Conservation (phyloP, 345 rosid genomes). For the Lepidium didymum region DNA sequence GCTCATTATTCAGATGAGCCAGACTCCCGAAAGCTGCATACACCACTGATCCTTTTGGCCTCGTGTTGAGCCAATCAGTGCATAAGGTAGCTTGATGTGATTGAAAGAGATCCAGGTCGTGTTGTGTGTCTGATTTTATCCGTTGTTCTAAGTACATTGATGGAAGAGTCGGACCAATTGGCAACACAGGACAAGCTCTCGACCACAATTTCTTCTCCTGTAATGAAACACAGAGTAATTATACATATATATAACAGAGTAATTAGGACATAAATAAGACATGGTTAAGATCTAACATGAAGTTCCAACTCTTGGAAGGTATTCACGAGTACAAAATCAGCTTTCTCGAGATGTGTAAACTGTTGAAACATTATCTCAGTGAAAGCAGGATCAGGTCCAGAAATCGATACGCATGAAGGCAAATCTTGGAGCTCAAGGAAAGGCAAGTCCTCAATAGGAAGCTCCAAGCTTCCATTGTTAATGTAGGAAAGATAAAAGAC, state of each 20-base stretch:
- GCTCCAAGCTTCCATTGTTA: no score
- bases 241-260: no score
- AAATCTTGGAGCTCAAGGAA: no score
- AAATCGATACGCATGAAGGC: conserved; percentile 21
- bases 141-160: conserved; percentile 52
- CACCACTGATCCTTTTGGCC: conserved; percentile 46
- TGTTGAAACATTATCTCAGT: conserved; percentile 36
- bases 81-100: conserved; percentile 14
- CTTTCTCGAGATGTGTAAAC: conserved; percentile 35
- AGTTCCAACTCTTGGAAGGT: conserved; percentile 36
- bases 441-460: no score
- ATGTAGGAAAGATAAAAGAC: no score
- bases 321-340: conserved; percentile 36
- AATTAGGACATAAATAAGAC: not conserved
- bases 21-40: conserved; percentile 65
- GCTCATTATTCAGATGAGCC: conserved; percentile 26
- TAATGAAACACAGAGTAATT: not conserved
- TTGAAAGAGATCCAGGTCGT: conserved; percentile 33
- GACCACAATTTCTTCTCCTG: conserved; percentile 40
- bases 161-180: conserved; percentile 58
- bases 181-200: conserved; percentile 26
- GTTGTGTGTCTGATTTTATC: conserved; percentile 22
- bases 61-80: conserved; percentile 41
- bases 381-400: conserved; percentile 39
- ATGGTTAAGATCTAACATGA: conserved; percentile 27